Base-by-base conservation (phyloP, 176 grass and related monocot species). In the Rhynchospora pubera region DNA sequence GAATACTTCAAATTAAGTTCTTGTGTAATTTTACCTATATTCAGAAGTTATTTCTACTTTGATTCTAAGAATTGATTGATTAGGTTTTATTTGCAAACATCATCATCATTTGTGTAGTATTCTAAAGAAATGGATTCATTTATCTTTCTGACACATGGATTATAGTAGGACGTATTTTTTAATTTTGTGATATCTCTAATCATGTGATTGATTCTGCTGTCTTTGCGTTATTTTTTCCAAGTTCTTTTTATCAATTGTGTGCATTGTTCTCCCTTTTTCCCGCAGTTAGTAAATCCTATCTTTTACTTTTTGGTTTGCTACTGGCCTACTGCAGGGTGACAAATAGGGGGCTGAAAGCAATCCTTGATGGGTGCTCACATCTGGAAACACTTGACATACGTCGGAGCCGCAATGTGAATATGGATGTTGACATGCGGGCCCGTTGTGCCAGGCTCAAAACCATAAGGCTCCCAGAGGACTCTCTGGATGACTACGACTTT, bases 341-440 rank as follows among this genome's bases (percentile, higher is more conserved):
- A 8, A 62, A 87, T 5, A 5, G 52, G 15, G 89, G 85, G 23
- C 19, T 90, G 11, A 45, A 78, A 15, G 85, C 82, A 23, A 90
- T 90, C 24, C 57, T 90, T 26, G 43, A 87, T 18, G 72, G 81
- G 66, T 87, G 85, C 9, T 82, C 85, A 4, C 82, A 77, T 57
- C 80, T 90, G 1, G 82, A 90, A 47, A 81, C 16, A 78, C 77
- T 87, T 1, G 88, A 90, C 75, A 52, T 90, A 15, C 30, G 9
- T 3, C 44, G 63, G 12, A 84, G 88, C n/a, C 42, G 7, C 61
- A 68, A 82, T 62, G n/a, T 88, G 9, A 4, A 64, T 55, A 57
- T 90, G 15, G 77, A 85, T 5, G 46, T 70, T 77, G 32, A 84
- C 57, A 77, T 87, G 64, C 5, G 21, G 55, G 24, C 79, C 28